These are phyloP conservation scores for Zychaea mexicana DNA, from an alignment of 371 early-diverging fungal species.

Conservation along the genomic window DNA sequence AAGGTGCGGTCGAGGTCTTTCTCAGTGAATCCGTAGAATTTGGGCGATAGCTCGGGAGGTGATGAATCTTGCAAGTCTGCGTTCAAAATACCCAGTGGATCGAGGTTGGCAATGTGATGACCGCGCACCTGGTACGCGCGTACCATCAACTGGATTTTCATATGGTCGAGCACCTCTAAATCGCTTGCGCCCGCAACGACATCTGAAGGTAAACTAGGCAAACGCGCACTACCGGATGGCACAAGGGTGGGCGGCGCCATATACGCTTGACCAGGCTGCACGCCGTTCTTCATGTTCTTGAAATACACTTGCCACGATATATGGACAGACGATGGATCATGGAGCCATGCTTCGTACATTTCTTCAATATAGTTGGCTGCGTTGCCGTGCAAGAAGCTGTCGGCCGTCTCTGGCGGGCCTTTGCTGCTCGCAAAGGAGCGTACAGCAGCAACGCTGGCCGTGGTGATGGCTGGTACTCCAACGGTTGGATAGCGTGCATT, in stretches of 20 bases:
- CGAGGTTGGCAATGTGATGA: slow-evolving; percentile 92
- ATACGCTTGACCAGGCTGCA: slow-evolving; percentile 76
- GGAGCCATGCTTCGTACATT: slow-evolving; percentile 93
- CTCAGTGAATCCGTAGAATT: slow-evolving; percentile 94
- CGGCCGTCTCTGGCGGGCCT: slow-evolving; percentile 2
- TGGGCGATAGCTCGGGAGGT: slow-evolving; percentile 84
- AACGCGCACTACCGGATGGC: slow-evolving; percentile 68
- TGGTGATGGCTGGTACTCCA: background rate
- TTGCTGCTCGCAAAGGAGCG: background rate
- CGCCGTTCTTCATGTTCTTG: slow-evolving; percentile 80
- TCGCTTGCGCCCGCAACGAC: slow-evolving; percentile 32
- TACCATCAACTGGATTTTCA: slow-evolving; percentile 97
- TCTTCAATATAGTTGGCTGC: slow-evolving; percentile 90
- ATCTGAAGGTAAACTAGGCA: slow-evolving; percentile 59
- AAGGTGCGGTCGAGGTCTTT: slow-evolving; percentile 90
- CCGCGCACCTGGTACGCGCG: slow-evolving; percentile 98
- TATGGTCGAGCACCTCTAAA: slow-evolving; percentile 85
- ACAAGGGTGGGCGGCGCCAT: slow-evolving; percentile 82
- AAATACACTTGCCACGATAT: slow-evolving; percentile 97
- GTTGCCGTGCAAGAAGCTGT: slow-evolving; percentile 38
- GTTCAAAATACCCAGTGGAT: slow-evolving; percentile 87
- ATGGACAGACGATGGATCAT: slow-evolving; percentile 93
- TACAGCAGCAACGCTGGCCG: background rate
- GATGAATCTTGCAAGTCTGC: slow-evolving; percentile 60
- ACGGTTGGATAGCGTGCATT: background rate